These are phyloP conservation scores for Jatropha multifida DNA, from an alignment of 441 rosid genomes.

Conservation along the genomic window DNA sequence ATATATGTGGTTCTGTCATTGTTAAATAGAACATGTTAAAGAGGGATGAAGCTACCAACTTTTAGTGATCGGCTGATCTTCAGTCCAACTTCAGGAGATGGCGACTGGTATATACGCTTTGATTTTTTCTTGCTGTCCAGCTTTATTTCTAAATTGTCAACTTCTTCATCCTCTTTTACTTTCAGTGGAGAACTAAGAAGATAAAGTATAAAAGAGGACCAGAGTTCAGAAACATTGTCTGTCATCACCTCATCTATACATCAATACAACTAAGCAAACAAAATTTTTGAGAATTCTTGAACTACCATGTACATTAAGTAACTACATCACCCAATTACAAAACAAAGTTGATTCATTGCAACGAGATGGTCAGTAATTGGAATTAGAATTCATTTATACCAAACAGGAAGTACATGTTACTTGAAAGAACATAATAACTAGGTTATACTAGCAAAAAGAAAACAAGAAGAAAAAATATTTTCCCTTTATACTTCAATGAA, in stretches of 20 bases:
- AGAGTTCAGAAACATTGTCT: constrained; percentile 8
- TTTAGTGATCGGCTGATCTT: constrained; percentile 89
- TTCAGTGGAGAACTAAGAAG: constrained; percentile 75
- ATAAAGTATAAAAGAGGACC: constrained; percentile 11
- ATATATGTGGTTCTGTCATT: background rate
- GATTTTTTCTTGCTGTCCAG: constrained; percentile 67
- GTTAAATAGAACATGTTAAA: background rate
- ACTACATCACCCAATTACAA: background rate
- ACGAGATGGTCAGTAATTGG: too few species aligned
- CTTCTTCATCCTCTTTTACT: constrained; percentile 93
- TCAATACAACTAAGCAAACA: background rate
- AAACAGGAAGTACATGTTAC: background rate
- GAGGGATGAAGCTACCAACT: constrained; percentile 41
- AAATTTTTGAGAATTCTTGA: background rate
- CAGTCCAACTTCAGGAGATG: constrained; percentile 89
- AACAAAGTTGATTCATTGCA: background rate
- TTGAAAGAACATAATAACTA: background rate
- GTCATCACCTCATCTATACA: background rate
- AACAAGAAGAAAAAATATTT: background rate
- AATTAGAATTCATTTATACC: too few species aligned
- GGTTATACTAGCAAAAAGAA: background rate
- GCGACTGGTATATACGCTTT: constrained; percentile 75
- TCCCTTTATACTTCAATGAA: background rate
- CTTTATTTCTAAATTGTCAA: constrained; percentile 83
- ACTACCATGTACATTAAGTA: constrained; percentile 10